Evolutionary conservation across 2,329 filamentous ascomycete species (phyloP), one percentile per base, ranked within the genome.

Genomic region (Onygena corvina): DNA sequence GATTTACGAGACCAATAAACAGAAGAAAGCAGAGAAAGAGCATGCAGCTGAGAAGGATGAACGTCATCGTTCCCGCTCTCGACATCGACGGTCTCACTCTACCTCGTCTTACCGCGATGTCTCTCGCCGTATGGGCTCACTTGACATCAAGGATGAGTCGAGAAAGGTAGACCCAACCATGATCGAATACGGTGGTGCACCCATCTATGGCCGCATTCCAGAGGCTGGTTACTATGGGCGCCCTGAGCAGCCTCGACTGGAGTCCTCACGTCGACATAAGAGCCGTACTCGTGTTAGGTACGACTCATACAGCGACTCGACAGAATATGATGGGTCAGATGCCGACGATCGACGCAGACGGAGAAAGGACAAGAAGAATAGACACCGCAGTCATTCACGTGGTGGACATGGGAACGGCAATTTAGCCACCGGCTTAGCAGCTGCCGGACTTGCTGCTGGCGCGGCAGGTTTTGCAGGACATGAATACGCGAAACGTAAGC

Each of bases 151-250:
- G 1, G 36, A 40, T 11, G 27, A 29, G 5, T 11, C 27, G 3
- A 40, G 36, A n/a, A 23, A 20, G 4, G 18, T 12, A n/a, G 9
- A 20, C 25, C 36, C 36, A 2, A 21, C 12, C 11, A 64, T 81
- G 63, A 79, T 82, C 65, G 78, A 80, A 61, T 82, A 83, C 62
- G 79, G 79, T 55, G 71, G 74, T 60, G 75, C 77, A 59, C 79
- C 78, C 5, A 76, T 82, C 49, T 73, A 77, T 56, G 73, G 75
- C 57, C 76, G 76, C 57, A 70, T 71, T 45, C 69, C 66, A 20
- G 59, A 67, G 21, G 68, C 67, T 47, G 66, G 71, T 53, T 71
- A 72, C 54, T 70, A 72, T 53, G 67, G 70, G 20, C 65, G 67
- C 20, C 65, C 69, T 1, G 52, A 59, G 21, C 62, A 59, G 30